These are phyloP conservation scores for Suillus placidus DNA, from an alignment of 768 basidiomycete species.

Conservation along the genomic window DNA sequence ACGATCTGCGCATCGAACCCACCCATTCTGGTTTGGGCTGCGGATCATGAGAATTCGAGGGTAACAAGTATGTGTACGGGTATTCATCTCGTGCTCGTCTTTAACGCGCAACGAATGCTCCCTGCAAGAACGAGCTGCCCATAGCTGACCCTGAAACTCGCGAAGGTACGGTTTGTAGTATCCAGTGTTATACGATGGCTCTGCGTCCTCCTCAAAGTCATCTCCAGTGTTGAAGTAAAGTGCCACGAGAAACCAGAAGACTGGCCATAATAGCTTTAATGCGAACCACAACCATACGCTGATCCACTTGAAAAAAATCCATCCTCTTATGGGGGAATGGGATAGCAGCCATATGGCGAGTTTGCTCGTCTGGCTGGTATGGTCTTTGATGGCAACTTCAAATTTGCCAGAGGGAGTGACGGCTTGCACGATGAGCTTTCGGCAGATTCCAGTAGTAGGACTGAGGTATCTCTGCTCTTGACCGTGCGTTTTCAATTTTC, in stretches of 20 bases:
- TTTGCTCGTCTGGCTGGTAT: conserved; percentile 5
- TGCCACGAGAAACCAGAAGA: background rate
- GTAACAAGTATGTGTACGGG: conserved; percentile 14
- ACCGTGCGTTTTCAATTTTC: conserved; percentile 3
- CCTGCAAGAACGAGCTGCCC: conserved; percentile 21
- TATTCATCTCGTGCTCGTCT: conserved; percentile 3
- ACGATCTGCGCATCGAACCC: conserved; percentile 7
- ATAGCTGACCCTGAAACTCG: conserved; percentile 19
- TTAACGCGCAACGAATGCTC: conserved; percentile 16
- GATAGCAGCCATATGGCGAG: conserved; percentile 17
- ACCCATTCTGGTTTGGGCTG: background rate
- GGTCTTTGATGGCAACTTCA: conserved; percentile 10
- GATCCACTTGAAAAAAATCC: conserved; percentile 11
- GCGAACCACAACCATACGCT: conserved; percentile 12
- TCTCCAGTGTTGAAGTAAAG: background rate
- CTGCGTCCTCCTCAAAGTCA: background rate
- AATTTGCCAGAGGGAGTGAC: conserved; percentile 8
- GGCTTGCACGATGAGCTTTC: conserved; percentile 17
- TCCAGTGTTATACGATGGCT: conserved; percentile 1
- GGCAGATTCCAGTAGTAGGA: conserved; percentile 18
- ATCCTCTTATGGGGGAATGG: background rate
- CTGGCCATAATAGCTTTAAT: conserved; percentile 13
- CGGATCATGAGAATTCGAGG: conserved; percentile 17
- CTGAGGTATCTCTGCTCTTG: conserved; percentile 20
- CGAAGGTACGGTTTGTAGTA: conserved; percentile 11